A percentile compares a stretch with the other conserved stretches of the same genome.
Conservation (phyloP, 257 asterid species). For the Solanum bulbocastanum region DNA sequence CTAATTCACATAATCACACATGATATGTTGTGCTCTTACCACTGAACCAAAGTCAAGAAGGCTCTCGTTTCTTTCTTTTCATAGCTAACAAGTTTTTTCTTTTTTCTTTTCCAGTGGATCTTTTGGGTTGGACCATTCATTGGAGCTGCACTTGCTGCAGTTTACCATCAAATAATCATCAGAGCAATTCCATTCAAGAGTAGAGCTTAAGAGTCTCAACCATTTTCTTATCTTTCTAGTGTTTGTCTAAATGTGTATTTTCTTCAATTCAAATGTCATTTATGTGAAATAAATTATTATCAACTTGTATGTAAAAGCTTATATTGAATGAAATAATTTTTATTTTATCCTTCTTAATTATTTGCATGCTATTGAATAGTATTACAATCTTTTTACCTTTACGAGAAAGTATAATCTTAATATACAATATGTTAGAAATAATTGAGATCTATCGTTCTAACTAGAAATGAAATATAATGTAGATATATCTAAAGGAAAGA, state of each 20-base stretch:
- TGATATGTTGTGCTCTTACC: background rate
- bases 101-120: conserved; percentile 30
- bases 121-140: conserved; percentile 66
- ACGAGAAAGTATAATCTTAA: background rate
- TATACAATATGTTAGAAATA: too few relatives aligned
- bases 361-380: background rate
- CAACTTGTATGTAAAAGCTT: conserved; percentile 1
- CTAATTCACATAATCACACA: background rate
- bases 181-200: conserved; percentile 59
- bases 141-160: conserved; percentile 54
- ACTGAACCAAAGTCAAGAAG: background rate
- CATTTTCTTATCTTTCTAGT: background rate
- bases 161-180: conserved; percentile 47
- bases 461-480: background rate
- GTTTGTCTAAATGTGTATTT: background rate
- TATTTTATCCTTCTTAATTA: background rate
- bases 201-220: conserved; percentile 13
- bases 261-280: background rate
- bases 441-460: too few relatives aligned
- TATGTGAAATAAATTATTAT: background rate
- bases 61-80: background rate
- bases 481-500: background rate
- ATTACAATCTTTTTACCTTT: too few relatives aligned
- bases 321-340: background rate
- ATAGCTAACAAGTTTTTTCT: background rate